Evolutionary conservation across 139 green algal species (phyloP), one percentile per base, ranked within the genome.

Genomic region (Micromonas pusilla): DNA sequence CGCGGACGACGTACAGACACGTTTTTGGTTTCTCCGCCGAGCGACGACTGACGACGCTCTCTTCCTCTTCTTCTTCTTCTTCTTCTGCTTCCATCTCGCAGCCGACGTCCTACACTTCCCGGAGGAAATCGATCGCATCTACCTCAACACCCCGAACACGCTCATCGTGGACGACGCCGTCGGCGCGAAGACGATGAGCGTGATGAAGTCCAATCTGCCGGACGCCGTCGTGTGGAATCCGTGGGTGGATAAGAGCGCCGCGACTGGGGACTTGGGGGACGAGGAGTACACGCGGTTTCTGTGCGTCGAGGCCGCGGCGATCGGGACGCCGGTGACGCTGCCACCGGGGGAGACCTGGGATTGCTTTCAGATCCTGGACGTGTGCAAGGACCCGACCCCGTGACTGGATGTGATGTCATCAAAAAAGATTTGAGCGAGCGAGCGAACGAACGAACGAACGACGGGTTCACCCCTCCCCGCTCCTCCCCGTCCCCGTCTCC

Each of bases 181-280:
- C 25, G 32, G 32, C 3, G 16, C 33, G 32, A 78, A 5, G 38
- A 70, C 66, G 13, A 63, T 81, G 19, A 13, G 52, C 20, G 32
- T 84, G 23, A 68, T 72, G 19, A 87, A 87, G 68, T 26, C 73
- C 13, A 76, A 70, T 0, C 63, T 88, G n/a, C 74, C 80, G 23
- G 79, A 86, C 66, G 73, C 79, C 52, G 84, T 88, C 1, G 84
- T 88, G 39, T 88, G 84, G 84, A 88, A 88, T 71, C 84, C 84
- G 5, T 87, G 82, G 82, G 75, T 83, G 30, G 73, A 83, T 19
- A 88, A 88, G 73, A 67, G 73, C 5, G 77, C 74, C 63, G 54
- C 33, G 1, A 85, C 76, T 74, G 54, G 52, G 1, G 84, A 88
- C 73, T 79, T 88, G 32, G 82, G 79, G 2, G 84, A 88, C 66